Evolutionary conservation across 345 rosid genomes (phyloP), one percentile per base, ranked within the genome.

Genomic region (Dipteronia dyeriana): DNA sequence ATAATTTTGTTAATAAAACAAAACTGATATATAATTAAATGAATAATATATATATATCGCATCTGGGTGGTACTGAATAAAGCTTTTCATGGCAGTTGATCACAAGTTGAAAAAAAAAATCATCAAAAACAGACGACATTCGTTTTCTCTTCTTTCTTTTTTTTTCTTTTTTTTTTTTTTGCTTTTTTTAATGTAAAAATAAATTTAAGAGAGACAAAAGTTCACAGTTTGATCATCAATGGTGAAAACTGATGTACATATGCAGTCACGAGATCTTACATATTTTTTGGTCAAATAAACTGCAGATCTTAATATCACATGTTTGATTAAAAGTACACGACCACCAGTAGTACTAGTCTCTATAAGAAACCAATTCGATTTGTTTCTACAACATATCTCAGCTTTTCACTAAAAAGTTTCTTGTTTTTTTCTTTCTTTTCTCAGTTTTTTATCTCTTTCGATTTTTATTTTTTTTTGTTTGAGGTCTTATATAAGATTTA

Each of bases 241-340:
- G 68, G 71, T 65, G 9, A 72, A 66, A 14, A 17, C 45, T 8
- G 23, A 14, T 20, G 6, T 34, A 34, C 38, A 5, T 66, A 12
- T 68, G 23, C 73, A 74, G 80, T 76, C 80, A 71, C 79, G 77
- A 60, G 83, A 72, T 47, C 29, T 54, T 13, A 56, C n/a, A 56
- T 5, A 3, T 11, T 45, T 12, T 25, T 80, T 34, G 71, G 43
- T 23, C 17, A 6, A 16, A 14, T 34, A 45, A 39, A 51, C 41
- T 26, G 17, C 12, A 31, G 34, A 70, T 34, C 38, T 59, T 79
- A 29, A 66, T 23, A 2, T 79, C 75, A 70, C 79, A 68, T 70
- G 76, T 31, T 64, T 53, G 68, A 63, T 49, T 49, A 49, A 49
- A 49, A 13, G 1, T 2, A 49, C 54, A 13, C 13, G 54, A 14